Evolutionary conservation across 2,329 filamentous ascomycete genomes (phyloP).

Genomic region (Epichloe gansuensis): DNA sequence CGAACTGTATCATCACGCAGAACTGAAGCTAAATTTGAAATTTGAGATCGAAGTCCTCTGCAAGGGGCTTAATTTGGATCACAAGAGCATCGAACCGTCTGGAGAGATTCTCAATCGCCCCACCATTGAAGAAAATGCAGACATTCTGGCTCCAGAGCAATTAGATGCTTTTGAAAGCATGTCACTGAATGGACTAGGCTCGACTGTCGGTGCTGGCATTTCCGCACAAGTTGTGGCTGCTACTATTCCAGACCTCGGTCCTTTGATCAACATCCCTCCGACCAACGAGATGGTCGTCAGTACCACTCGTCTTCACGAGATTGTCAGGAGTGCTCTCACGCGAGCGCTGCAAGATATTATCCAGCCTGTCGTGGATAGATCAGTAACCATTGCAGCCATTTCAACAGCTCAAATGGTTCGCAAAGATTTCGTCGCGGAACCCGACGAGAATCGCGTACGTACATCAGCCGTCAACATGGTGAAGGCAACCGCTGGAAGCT

Average conservation of each 20-base stretch:
- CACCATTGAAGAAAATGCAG: constrained; percentile 47
- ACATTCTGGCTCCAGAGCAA: constrained; percentile 51
- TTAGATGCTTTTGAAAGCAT: constrained; percentile 77
- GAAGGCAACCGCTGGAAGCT: constrained; percentile 82
- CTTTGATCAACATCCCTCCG: constrained; percentile 68
- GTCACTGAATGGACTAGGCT: constrained; percentile 60
- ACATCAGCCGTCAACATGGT: constrained; percentile 88
- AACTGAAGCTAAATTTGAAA: constrained; percentile 91
- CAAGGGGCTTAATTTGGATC: constrained; percentile 81
- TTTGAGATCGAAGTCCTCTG: constrained; percentile 98
- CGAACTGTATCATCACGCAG: constrained; percentile 85
- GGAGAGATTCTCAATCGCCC: constrained; percentile 72
- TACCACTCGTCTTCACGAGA: constrained; percentile 54
- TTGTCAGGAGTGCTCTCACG: constrained; percentile 76
- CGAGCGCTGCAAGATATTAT: constrained; percentile 94
- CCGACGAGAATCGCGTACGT: constrained; percentile 76
- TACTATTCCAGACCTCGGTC: constrained; percentile 72
- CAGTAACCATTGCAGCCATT: constrained; percentile 94
- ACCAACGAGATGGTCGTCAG: constrained; percentile 69
- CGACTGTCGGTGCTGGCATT: constrained; percentile 58
- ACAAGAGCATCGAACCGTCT: constrained; percentile 81
- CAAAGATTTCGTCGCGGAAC: constrained; percentile 92
- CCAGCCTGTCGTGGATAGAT: constrained; percentile 90
- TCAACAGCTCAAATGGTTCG: constrained; percentile 90
- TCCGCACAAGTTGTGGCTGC: constrained; percentile 68